A percentile compares a stretch with the other conserved stretches of the same genome.
Conservation (phyloP, 192 early-diverging fungal genomes). For the Podila horticola region DNA sequence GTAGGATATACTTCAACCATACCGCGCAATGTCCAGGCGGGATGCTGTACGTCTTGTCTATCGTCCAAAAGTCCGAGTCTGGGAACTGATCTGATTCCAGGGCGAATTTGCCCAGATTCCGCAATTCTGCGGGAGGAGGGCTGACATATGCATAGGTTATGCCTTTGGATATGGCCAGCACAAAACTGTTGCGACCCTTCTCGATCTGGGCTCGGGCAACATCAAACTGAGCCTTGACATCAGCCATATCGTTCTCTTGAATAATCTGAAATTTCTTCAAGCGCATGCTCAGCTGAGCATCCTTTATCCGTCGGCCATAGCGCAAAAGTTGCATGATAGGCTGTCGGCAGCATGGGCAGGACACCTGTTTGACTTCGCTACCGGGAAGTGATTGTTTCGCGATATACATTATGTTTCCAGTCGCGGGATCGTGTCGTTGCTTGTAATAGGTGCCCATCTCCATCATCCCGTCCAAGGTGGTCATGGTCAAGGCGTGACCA, state of each 20-base stretch:
- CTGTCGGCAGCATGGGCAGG: conserved; percentile 55
- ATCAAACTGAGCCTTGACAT: conserved; percentile 1
- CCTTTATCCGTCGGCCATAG: conserved; percentile 53
- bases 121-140: neutral
- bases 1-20: too few species aligned
- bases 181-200: too few species aligned
- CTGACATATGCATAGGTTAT: neutral
- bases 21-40: neutral
- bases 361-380: conserved; percentile 14
- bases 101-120: conserved; percentile 2
- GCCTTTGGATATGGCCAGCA: too few species aligned
- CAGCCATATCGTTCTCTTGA: neutral
- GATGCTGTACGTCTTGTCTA: conserved; percentile 4
- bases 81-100: neutral
- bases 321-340: conserved; percentile 50
- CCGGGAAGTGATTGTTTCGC: conserved; percentile 15
- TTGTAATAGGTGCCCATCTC: conserved; percentile 54
- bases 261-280: conserved; percentile 23
- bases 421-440: neutral
- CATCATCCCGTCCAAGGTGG: conserved; percentile 61
- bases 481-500: conserved; percentile 62
- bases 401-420: conserved; percentile 9
- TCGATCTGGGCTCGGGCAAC: neutral
- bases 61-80: neutral
- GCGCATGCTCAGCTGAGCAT: conserved; percentile 31